Base-by-base conservation (phyloP, 2,329 filamentous ascomycete genomes). In the Calonectria pteridis region DNA sequence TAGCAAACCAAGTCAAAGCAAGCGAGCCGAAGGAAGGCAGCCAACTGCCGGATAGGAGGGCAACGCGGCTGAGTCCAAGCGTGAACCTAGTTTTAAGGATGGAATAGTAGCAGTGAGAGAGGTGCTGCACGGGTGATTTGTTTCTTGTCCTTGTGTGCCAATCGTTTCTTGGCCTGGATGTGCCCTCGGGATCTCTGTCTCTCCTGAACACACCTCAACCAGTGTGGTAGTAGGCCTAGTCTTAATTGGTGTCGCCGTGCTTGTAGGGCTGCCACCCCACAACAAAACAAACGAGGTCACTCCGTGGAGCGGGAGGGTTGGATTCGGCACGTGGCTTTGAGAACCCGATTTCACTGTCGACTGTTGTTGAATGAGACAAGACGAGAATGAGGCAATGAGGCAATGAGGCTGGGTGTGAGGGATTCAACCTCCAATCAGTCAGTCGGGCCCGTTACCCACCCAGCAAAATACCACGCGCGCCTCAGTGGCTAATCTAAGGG, bases 231-330 rank as follows among this genome's bases (percentile, higher is more conserved):
- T 28, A 55, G 29, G 55, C 26, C 59, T 40, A 40, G 59, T 23
- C 59, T 70, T 37, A 46, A 29, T 66, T 28, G 28, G 28, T 59
- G 31, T n/a, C n/a, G n/a, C 62, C 62, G 51, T 59, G 62, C 62
- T 67, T 51, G 50, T 50, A 71, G 69, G 63, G 69, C 51, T 67
- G 26, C 69, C 49, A 58, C 63, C 62, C 69, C 64, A 67, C 64
- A 40, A 53, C 49, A 33, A 62, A 53, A 33, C 35, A 63, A 40
- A 71, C 33, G 51, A 62, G 53, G 53, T 35, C 51, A 59, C 53
- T 53, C 33, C n/a, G 13, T 14, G 14, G 63, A 26, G 53, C 62
- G 46, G 64, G 43, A 67, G 43, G 53, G 53, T 63, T 67, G 43
- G 63, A 63, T 53, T 29, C 31, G 64, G 63, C 69, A 63, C 51